Evolutionary conservation across 208 protist genomes (phyloP).

Genomic region (Trypanosoma boissoni): DNA sequence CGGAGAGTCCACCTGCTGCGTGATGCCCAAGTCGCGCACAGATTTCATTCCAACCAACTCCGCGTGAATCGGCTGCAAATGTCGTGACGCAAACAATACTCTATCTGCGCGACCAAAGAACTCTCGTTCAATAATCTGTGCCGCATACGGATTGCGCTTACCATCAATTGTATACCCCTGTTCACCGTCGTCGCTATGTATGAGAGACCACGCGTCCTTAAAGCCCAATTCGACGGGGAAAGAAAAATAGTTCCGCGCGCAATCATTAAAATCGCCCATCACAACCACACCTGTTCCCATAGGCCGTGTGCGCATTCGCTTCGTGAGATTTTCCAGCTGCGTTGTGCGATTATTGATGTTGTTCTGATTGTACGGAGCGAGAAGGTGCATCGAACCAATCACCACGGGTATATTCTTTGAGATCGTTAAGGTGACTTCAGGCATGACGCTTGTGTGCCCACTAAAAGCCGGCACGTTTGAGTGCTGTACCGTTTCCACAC

Average conservation of each 20-base stretch:
- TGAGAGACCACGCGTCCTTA: constrained; percentile 43
- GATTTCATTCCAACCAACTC: constrained; percentile 45
- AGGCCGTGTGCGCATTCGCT: constrained; percentile 19
- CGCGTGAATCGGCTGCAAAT: constrained; percentile 39
- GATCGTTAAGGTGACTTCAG: constrained; percentile 34
- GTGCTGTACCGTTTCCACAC: constrained; percentile 25
- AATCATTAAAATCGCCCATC: constrained; percentile 67
- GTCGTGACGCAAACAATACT: constrained; percentile 34
- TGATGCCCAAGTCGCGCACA: constrained; percentile 32
- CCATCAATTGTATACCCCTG: constrained; percentile 61
- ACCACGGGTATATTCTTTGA: constrained; percentile 29
- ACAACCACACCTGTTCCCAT: constrained; percentile 19
- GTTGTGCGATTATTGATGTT: constrained; percentile 45
- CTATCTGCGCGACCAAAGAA: constrained; percentile 62
- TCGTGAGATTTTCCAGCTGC: constrained; percentile 40
- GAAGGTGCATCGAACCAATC: constrained; percentile 49
- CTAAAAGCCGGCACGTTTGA: constrained; percentile 40
- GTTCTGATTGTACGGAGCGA: constrained; percentile 52
- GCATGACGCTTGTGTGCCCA: constrained; percentile 49
- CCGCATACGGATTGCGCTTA: constrained; percentile 36
- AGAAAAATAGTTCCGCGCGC: constrained; percentile 31
- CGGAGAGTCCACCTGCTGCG: constrained; percentile 31
- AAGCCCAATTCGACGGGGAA: constrained; percentile 37
- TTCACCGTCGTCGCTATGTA: constrained; percentile 25
- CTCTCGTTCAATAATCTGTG: constrained; percentile 52